phyloP scores from a whole-genome alignment of 768 basidiomycete species.

The Strobilomyces confusus region DNA sequence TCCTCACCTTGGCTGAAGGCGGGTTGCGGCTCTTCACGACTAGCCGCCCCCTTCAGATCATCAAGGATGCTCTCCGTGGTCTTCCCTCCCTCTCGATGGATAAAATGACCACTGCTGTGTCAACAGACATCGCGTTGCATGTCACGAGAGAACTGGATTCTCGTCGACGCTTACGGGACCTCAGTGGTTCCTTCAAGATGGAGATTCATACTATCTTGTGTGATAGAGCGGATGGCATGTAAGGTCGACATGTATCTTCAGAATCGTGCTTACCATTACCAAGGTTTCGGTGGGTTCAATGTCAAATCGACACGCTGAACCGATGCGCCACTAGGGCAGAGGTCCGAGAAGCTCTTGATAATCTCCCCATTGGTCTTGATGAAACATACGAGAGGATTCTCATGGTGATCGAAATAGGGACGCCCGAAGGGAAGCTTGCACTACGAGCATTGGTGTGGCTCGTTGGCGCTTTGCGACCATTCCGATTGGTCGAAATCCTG shows the following conservation, averaged over 20 bases:
- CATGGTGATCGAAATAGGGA: conserved; percentile 2
- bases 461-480: conserved; percentile 11
- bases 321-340: conserved; percentile 8
- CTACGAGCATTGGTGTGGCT: conserved; percentile 17
- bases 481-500: conserved; percentile 8
- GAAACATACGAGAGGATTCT: conserved; percentile 23
- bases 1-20: neutral
- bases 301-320: conserved; percentile 15
- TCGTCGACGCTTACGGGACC: conserved; percentile 4
- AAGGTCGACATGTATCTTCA: neutral
- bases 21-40: conserved; percentile 14
- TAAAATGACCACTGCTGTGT: neutral
- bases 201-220: conserved; percentile 7
- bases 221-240: conserved; percentile 20
- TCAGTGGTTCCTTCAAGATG: conserved; percentile 5
- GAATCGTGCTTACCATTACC: neutral
- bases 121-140: conserved; percentile 13
- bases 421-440: conserved; percentile 2
- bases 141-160: conserved; percentile 12
- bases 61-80: conserved; percentile 2
- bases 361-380: conserved; percentile 16
- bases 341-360: conserved; percentile 12
- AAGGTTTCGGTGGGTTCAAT: conserved; percentile 25
- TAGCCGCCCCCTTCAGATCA: conserved; percentile 13
- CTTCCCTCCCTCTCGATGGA: conserved; percentile 11